These are phyloP conservation scores for Plasmodium cynomolgi DNA, from an alignment of 169 alveolate genomes.

Conservation along the genomic window DNA sequence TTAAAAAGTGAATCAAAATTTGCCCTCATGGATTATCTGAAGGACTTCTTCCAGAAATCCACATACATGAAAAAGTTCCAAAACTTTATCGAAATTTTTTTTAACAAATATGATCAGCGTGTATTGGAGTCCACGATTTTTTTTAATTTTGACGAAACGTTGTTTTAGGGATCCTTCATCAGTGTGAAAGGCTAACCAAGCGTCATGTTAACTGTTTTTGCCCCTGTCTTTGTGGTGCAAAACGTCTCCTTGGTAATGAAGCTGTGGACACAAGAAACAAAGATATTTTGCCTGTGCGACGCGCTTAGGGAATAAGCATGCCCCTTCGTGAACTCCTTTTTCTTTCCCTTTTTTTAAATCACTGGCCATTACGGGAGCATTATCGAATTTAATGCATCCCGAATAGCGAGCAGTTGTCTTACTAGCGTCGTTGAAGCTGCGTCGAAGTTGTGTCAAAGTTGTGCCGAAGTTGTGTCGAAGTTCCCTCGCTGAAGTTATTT, in stretches of 20 bases:
- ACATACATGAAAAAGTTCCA: constrained; percentile 32
- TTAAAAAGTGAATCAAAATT: constrained; percentile 62
- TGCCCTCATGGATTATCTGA: constrained; percentile 34
- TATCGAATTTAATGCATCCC: constrained; percentile 52
- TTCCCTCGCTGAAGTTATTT: background rate
- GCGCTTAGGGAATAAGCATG: background rate
- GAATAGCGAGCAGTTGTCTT: background rate
- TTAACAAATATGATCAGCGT: constrained; percentile 71
- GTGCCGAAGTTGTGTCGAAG: background rate
- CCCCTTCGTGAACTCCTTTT: background rate
- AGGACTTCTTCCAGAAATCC: constrained; percentile 53
- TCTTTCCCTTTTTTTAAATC: background rate
- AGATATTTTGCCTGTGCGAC: background rate
- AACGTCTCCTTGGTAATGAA: background rate
- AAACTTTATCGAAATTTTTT: constrained; percentile 50
- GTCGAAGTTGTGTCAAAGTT: background rate
- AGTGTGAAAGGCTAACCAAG: background rate
- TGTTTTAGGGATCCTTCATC: constrained; percentile 7
- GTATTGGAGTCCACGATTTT: constrained; percentile 66
- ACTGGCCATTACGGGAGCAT: constrained; percentile 1
- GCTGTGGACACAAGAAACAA: background rate
- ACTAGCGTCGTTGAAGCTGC: background rate
- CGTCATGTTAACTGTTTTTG: background rate
- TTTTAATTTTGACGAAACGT: constrained; percentile 70
- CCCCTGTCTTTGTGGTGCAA: background rate